These are phyloP conservation scores for Scheffersomyces cryptocercus DNA, from an alignment of 1,139 yeast genomes.

Conservation along the genomic window DNA sequence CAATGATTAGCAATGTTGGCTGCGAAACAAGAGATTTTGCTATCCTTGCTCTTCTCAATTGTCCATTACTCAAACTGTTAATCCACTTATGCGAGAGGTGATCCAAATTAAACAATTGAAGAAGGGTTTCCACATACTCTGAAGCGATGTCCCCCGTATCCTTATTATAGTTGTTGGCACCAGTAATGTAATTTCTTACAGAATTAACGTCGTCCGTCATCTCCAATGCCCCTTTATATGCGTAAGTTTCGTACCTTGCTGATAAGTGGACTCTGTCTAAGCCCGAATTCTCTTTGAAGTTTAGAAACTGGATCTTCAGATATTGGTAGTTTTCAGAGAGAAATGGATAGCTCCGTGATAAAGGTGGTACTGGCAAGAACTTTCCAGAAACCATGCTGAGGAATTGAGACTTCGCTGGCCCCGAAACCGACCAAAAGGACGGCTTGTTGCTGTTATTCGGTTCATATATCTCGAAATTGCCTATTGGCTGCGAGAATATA, in stretches of 20 bases:
- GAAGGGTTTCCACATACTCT: slow-evolving; percentile 38
- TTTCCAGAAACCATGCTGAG: slow-evolving; percentile 35
- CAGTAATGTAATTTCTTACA: slow-evolving; percentile 57
- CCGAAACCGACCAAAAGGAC: slow-evolving; percentile 36
- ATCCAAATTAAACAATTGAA: slow-evolving; percentile 54
- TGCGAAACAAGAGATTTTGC: slow-evolving; percentile 69
- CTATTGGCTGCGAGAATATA: slow-evolving; percentile 27
- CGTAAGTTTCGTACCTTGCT: slow-evolving; percentile 81
- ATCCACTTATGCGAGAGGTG: slow-evolving; percentile 73
- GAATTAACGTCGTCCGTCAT: slow-evolving; percentile 77
- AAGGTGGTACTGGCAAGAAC: slow-evolving; percentile 53
- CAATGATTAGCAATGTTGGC: slow-evolving; percentile 71
- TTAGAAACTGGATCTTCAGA: slow-evolving; percentile 46
- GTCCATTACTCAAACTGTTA: slow-evolving; percentile 90
- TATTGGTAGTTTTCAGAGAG: slow-evolving; percentile 32
- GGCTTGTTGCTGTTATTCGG: slow-evolving; percentile 17
- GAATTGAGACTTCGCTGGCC: slow-evolving; percentile 36
- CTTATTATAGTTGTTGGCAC: slow-evolving; percentile 50
- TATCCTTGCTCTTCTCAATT: slow-evolving; percentile 83
- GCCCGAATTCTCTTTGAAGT: slow-evolving; percentile 59
- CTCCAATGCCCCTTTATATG: slow-evolving; percentile 53
- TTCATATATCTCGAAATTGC: slow-evolving; percentile 23
- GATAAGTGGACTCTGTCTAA: slow-evolving; percentile 75
- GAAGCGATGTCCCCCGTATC: slow-evolving; percentile 17
- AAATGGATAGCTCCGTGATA: slow-evolving; percentile 55